Base-by-base conservation (phyloP, 2,329 filamentous ascomycete genomes). In the Xylariaceae sp. region DNA sequence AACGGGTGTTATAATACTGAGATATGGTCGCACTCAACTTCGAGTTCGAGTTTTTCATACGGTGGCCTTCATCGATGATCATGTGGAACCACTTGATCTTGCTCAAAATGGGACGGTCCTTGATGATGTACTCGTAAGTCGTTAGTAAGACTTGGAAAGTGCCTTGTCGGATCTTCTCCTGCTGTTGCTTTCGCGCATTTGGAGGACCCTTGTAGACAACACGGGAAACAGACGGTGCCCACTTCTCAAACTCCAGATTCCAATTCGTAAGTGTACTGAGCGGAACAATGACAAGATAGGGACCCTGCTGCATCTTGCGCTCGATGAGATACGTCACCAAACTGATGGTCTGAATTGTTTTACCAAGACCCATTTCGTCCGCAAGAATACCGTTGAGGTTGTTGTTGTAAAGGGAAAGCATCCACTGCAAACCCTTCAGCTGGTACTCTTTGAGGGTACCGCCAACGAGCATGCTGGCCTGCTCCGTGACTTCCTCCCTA, bases 31-130 rank as follows among this genome's bases (percentile, higher is more conserved):
- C 91, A 75, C 91, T 97, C 67, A 99, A 82, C 78, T 99, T 99
- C 8, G 94, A 99, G 68, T 94, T 88, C 35, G 90, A 83, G 76
- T 99, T 99, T 84, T 99, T 99, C 94, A 99, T 99, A 73, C 94
- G 92, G 75, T 99, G 94, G 77, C 94, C 94, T 80, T 99, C 94
- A 70, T 99, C 94, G 66, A 99, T 94, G 69, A 99, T 97, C 94
- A 99, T 97, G 78, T 99, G 94, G 69, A 97, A 88, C 94, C 94
- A 99, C 77, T 97, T 97, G 77, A 99, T 93, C 81, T 97, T 97
- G 80, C 90, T 95, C 10, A 99, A 79, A 66, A 99, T 82, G 0
- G 93, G 93, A 41, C 94, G 87, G 71, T 99, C 94, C 78, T 97
- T 99, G 83, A 99, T 99, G 76, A 99, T 95, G 77, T 97, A 99